Percentiles rank a stretch among this genome's conserved stretches.
phyloP scores from a whole-genome alignment of 768 basidiomycete species.

The Solioccasus polychromus region DNA sequence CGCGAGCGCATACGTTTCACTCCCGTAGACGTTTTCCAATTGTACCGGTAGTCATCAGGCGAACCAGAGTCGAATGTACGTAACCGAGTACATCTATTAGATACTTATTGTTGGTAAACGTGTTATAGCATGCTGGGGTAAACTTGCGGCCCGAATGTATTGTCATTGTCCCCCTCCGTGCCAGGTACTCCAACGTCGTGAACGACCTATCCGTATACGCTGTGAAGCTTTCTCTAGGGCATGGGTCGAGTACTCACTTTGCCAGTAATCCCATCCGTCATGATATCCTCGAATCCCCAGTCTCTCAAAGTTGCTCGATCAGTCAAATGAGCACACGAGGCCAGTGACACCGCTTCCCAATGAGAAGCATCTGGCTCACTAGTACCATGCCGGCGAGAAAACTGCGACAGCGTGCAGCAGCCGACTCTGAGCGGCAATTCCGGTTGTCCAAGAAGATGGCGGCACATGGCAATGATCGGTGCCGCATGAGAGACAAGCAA shows the following conservation, averaged over 20 bases:
- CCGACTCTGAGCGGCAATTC: conserved; percentile 58
- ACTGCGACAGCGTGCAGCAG: conserved; percentile 70
- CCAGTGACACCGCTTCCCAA: conserved; percentile 48
- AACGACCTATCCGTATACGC: conserved; percentile 49
- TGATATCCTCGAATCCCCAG: conserved; percentile 81
- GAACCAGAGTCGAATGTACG: too few species aligned
- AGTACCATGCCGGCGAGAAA: conserved; percentile 36
- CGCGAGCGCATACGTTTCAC: conserved; percentile 80
- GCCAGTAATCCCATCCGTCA: conserved; percentile 47
- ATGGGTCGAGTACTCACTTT: conserved; percentile 42
- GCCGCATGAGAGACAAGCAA: conserved; percentile 76
- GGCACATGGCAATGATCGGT: conserved; percentile 62
- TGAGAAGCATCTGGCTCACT: conserved; percentile 36
- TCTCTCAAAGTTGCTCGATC: conserved; percentile 59
- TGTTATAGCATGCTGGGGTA: conserved; percentile 20
- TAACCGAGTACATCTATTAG: too few species aligned
- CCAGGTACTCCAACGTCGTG: conserved; percentile 68
- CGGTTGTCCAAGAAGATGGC: conserved; percentile 54
- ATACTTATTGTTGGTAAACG: too few species aligned
- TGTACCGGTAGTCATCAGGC: conserved; percentile 2
- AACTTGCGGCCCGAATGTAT: conserved; percentile 52
- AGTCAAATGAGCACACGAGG: conserved; percentile 53
- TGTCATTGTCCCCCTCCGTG: conserved; percentile 56
- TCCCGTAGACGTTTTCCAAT: conserved; percentile 31
- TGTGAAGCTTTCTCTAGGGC: background rate